These are phyloP conservation scores for Melampsora occidentalis DNA, from an alignment of 1,284 basidiomycete species.

Conservation along the genomic window DNA sequence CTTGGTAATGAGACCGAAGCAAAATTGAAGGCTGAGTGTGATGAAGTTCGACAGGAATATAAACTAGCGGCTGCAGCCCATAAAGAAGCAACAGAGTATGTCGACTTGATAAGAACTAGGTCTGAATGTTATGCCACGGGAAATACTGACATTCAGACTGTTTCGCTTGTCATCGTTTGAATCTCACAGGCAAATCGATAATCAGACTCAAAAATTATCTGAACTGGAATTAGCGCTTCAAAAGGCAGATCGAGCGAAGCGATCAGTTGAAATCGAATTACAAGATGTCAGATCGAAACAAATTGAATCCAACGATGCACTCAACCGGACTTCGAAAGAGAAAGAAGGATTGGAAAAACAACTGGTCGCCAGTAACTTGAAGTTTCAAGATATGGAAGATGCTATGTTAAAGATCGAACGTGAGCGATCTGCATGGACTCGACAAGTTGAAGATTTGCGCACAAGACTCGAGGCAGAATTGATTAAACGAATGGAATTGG, in stretches of 20 bases:
- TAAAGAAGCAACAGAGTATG: slow-evolving; percentile 38
- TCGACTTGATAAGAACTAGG: slow-evolving; percentile 27
- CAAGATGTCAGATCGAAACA: slow-evolving; percentile 69
- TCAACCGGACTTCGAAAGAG: slow-evolving; percentile 43
- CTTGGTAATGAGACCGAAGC: slow-evolving; percentile 50
- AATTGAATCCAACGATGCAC: slow-evolving; percentile 63
- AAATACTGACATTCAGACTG: too few relatives aligned
- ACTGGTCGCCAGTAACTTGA: slow-evolving; percentile 67
- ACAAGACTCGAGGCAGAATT: slow-evolving; percentile 57
- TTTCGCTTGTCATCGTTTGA: background rate
- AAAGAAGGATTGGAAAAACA: slow-evolving; percentile 71
- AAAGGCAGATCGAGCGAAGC: slow-evolving; percentile 69
- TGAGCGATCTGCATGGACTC: slow-evolving; percentile 70
- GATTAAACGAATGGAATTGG: slow-evolving; percentile 48
- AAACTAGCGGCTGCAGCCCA: slow-evolving; percentile 63
- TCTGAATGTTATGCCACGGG: slow-evolving; percentile 19
- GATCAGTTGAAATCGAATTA: slow-evolving; percentile 71
- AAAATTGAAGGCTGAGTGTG: slow-evolving; percentile 54
- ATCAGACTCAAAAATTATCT: slow-evolving; percentile 48
- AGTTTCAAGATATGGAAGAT: slow-evolving; percentile 82
- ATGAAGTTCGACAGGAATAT: slow-evolving; percentile 60
- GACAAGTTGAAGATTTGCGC: slow-evolving; percentile 67
- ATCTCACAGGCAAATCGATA: slow-evolving; percentile 22
- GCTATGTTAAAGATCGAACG: slow-evolving; percentile 76
- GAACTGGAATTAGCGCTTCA: slow-evolving; percentile 62